Percentiles rank a stretch among this genome's conserved stretches.
These are phyloP conservation scores for Blastobotrys attinorum DNA, from an alignment of 805 yeast species.

Conservation along the genomic window DNA sequence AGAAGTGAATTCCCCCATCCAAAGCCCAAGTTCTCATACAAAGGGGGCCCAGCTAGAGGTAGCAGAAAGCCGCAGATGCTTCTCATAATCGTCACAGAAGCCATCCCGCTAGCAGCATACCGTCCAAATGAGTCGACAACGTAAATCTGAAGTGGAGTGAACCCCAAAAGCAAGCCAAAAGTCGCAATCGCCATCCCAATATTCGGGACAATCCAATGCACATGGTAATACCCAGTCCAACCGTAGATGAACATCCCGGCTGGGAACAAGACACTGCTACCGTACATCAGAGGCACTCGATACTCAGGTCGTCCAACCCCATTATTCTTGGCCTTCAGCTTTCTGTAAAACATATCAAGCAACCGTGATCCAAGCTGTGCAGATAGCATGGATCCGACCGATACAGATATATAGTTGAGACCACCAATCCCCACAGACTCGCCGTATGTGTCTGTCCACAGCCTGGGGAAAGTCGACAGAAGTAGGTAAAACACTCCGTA, in stretches of 20 bases:
- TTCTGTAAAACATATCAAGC: conserved; percentile 36
- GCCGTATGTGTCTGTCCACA: conserved; percentile 42
- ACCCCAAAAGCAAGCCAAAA: conserved; percentile 48
- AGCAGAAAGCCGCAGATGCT: conserved; percentile 60
- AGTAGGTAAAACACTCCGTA: conserved; percentile 59
- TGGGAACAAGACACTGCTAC: conserved; percentile 49
- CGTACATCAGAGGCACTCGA: conserved; percentile 45
- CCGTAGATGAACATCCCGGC: conserved; percentile 63
- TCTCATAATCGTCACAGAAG: conserved; percentile 58
- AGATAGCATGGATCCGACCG: conserved; percentile 47
- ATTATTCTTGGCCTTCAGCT: conserved; percentile 34
- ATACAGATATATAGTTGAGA: conserved; percentile 49
- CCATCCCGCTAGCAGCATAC: conserved; percentile 59
- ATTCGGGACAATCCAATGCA: conserved; percentile 57
- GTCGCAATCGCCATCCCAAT: conserved; percentile 57
- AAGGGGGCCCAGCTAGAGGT: conserved; percentile 54
- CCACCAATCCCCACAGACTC: conserved; percentile 45
- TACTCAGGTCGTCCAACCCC: conserved; percentile 56
- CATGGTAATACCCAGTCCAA: conserved; percentile 52
- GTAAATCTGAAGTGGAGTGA: conserved; percentile 56
- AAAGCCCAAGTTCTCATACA: conserved; percentile 49
- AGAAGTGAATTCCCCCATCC: conserved; percentile 66
- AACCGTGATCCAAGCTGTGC: conserved; percentile 38
- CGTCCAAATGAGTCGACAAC: conserved; percentile 61
- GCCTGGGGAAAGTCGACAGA: conserved; percentile 50